Evolutionary conservation across 768 basidiomycete species (phyloP).

Genomic region (Kwoniella botswanensis): DNA sequence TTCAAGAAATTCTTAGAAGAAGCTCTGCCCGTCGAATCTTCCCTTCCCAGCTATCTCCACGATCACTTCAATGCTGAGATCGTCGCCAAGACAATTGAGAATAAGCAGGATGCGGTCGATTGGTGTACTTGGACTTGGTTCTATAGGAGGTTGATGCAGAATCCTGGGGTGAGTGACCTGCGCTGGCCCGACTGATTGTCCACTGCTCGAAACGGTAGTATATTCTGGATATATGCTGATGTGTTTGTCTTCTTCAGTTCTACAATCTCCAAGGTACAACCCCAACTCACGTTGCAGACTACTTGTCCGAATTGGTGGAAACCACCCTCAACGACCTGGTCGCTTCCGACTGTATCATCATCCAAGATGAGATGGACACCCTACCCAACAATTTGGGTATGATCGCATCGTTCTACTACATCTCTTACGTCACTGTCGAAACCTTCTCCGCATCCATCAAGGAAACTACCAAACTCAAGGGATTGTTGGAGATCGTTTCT

Average conservation of each 20-base stretch:
- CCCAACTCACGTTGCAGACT: slow-evolving; percentile 93
- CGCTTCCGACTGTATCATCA: slow-evolving; percentile 90
- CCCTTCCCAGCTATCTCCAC: slow-evolving; percentile 87
- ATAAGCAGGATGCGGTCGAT: slow-evolving; percentile 92
- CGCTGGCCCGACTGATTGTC: neutral
- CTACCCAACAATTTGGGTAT: slow-evolving; percentile 89
- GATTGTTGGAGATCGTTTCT: slow-evolving; percentile 92
- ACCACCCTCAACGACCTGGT: slow-evolving; percentile 87
- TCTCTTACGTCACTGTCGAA: slow-evolving; percentile 89
- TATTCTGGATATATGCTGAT: neutral
- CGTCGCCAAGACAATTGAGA: slow-evolving; percentile 97
- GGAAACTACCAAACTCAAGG: slow-evolving; percentile 95
- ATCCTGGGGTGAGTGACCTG: slow-evolving; percentile 64
- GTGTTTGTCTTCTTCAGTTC: slow-evolving; percentile 34
- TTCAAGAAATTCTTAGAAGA: slow-evolving; percentile 98
- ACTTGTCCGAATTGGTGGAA: slow-evolving; percentile 94
- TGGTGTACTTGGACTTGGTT: slow-evolving; percentile 98
- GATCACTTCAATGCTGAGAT: slow-evolving; percentile 99
- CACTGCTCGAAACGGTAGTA: neutral
- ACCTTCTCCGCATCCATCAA: slow-evolving; percentile 94
- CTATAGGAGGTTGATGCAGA: slow-evolving; percentile 96
- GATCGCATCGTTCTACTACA: slow-evolving; percentile 72
- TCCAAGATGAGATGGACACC: slow-evolving; percentile 89
- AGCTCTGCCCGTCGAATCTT: slow-evolving; percentile 96
- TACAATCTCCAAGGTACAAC: slow-evolving; percentile 75